phyloP scores from a whole-genome alignment of 495 filamentous ascomycete genomes.

The Xylaria castorea region DNA sequence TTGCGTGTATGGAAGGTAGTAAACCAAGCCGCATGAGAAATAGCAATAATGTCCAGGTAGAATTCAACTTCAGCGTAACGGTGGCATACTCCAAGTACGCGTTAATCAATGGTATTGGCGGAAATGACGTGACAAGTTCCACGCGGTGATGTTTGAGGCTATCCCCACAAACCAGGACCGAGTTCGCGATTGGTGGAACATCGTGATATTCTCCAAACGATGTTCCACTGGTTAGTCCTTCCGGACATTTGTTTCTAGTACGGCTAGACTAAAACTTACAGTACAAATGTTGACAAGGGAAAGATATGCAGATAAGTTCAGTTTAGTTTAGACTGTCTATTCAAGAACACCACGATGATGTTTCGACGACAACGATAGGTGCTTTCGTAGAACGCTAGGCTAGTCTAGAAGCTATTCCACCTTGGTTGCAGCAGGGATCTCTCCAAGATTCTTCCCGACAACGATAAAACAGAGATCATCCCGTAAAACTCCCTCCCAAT shows the following conservation, averaged over 20 bases:
- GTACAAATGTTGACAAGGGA: background rate
- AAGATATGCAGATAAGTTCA: background rate
- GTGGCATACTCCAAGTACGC: background rate
- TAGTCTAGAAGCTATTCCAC: background rate
- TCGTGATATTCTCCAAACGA: slow-evolving; percentile 25
- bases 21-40: background rate
- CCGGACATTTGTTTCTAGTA: background rate
- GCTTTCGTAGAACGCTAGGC: background rate
- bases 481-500: slow-evolving; percentile 38
- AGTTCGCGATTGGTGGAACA: slow-evolving; percentile 21
- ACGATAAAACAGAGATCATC: slow-evolving; percentile 51
- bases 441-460: slow-evolving; percentile 39
- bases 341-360: background rate
- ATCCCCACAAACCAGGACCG: background rate
- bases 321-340: background rate
- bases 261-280: background rate
- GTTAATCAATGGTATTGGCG: slow-evolving; percentile 12
- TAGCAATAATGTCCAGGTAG: background rate
- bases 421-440: background rate
- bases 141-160: background rate
- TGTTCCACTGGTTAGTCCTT: background rate
- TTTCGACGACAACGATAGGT: background rate
- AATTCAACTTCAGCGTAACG: background rate
- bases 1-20: background rate
- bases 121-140: slow-evolving; percentile 10